Evolutionary conservation across 305 asterid species (phyloP).

Genomic region (Solanum hybrid): DNA sequence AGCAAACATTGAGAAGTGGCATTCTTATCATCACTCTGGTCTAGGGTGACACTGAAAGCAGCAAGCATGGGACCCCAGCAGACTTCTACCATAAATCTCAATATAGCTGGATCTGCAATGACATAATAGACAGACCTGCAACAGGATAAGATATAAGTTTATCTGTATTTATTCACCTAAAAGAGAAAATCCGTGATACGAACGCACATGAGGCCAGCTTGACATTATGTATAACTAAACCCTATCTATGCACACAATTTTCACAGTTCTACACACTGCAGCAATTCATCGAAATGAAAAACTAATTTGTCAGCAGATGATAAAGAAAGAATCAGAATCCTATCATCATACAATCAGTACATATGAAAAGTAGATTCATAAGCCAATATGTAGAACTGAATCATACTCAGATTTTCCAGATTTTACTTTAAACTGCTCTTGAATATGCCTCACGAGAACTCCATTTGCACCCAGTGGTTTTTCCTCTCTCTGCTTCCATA

Average conservation of each 20-base stretch:
- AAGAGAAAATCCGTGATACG: not conserved
- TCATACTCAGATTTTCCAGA: constrained; percentile 89
- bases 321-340: constrained; percentile 1
- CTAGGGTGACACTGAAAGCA: constrained; percentile 94
- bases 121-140: constrained; percentile 73
- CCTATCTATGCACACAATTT: not conserved
- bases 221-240: not conserved
- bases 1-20: constrained; percentile 86
- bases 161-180: not conserved
- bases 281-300: not conserved
- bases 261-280: not conserved
- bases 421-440: constrained; percentile 91
- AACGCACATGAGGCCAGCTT: not conserved
- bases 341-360: not conserved
- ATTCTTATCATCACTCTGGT: constrained; percentile 93
- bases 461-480: constrained; percentile 87
- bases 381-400: constrained; percentile 3
- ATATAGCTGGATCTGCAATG: constrained; percentile 78
- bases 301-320: not conserved
- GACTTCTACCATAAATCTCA: constrained; percentile 96
- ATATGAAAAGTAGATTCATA: not conserved
- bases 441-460: constrained; percentile 78
- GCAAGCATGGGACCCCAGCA: constrained; percentile 99
- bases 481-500: constrained; percentile 95
- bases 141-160: constrained; percentile 7